Evolutionary conservation across 192 early-diverging fungal genomes (phyloP).

Genomic region (Mortierella alpina): DNA sequence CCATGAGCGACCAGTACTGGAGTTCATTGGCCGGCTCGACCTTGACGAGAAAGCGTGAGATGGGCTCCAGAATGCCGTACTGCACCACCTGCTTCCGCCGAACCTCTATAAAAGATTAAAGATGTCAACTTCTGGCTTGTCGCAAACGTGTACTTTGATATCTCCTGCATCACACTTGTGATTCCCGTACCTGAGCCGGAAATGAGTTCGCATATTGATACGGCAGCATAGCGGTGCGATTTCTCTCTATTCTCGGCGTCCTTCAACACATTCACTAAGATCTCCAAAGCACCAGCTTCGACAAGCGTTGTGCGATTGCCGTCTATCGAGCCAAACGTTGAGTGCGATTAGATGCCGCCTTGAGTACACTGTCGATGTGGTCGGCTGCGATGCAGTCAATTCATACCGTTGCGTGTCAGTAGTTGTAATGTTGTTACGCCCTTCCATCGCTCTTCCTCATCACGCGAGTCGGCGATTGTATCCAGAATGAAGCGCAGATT

Average conservation of each 20-base stretch:
- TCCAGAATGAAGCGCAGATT: conserved; percentile 68
- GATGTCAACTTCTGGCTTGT: conserved; percentile 5
- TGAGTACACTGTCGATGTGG: too few species aligned
- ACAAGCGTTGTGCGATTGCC: conserved; percentile 66
- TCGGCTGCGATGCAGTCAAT: too few species aligned
- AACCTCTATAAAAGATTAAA: conserved; percentile 56
- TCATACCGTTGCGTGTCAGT: conserved; percentile 68
- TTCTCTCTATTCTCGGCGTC: conserved; percentile 63
- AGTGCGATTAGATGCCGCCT: too few species aligned
- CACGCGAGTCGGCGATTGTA: conserved; percentile 59
- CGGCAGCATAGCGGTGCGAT: conserved; percentile 71
- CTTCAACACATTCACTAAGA: conserved; percentile 66
- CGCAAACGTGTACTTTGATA: neutral
- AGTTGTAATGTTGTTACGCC: conserved; percentile 76
- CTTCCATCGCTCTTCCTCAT: conserved; percentile 60
- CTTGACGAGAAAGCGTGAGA: conserved; percentile 66
- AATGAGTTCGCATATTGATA: conserved; percentile 77
- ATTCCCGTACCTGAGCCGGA: conserved; percentile 62
- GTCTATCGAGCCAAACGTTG: conserved; percentile 50
- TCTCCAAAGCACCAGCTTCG: conserved; percentile 67
- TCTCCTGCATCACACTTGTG: too few species aligned
- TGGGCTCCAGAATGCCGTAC: conserved; percentile 69
- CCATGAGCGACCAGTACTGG: conserved; percentile 83
- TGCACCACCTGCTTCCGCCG: conserved; percentile 69
- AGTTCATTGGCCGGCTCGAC: conserved; percentile 76